Conservation (phyloP, 148 eudicot genomes). For the Drosera capensis region DNA sequence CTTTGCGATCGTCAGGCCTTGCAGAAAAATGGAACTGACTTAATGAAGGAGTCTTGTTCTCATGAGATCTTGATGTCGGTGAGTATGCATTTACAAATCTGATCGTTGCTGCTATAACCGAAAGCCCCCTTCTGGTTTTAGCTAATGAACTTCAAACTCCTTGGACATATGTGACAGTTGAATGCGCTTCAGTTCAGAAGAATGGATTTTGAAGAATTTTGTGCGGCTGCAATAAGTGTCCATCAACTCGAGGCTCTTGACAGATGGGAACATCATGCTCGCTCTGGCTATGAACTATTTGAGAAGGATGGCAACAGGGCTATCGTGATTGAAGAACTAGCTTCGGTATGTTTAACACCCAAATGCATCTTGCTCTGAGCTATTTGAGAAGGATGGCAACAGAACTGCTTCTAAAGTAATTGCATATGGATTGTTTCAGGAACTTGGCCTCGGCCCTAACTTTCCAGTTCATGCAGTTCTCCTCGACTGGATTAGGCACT, state of each 20-base stretch:
- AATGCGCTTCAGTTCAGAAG: constrained; percentile 55
- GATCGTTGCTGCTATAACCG: neutral
- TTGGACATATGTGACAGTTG: constrained; percentile 27
- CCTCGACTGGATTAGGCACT: constrained; percentile 88
- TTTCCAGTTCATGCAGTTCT: constrained; percentile 94
- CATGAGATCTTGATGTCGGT: constrained; percentile 79
- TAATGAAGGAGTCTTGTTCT: constrained; percentile 86
- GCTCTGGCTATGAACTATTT: constrained; percentile 79
- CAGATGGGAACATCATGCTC: constrained; percentile 91
- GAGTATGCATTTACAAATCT: constrained; percentile 7
- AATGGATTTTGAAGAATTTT: constrained; percentile 89
- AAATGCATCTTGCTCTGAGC: too few relatives aligned
- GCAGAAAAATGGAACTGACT: constrained; percentile 72
- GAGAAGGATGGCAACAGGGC: constrained; percentile 88
- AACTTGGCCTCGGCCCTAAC: constrained; percentile 79
- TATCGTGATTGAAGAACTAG: constrained; percentile 78
- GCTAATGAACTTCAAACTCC: neutral
- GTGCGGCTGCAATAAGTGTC: constrained; percentile 81
- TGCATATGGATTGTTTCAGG: constrained; percentile 30
- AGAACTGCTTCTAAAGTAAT: constrained; percentile 26
- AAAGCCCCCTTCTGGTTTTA: neutral
- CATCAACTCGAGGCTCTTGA: constrained; percentile 81
- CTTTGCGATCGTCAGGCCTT: constrained; percentile 51
- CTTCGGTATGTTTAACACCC: constrained; percentile 46
- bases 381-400: constrained; percentile 90